Evolutionary conservation across 2,329 filamentous ascomycete species (phyloP).

Genomic region (Ophiostoma himal-ulmi): DNA sequence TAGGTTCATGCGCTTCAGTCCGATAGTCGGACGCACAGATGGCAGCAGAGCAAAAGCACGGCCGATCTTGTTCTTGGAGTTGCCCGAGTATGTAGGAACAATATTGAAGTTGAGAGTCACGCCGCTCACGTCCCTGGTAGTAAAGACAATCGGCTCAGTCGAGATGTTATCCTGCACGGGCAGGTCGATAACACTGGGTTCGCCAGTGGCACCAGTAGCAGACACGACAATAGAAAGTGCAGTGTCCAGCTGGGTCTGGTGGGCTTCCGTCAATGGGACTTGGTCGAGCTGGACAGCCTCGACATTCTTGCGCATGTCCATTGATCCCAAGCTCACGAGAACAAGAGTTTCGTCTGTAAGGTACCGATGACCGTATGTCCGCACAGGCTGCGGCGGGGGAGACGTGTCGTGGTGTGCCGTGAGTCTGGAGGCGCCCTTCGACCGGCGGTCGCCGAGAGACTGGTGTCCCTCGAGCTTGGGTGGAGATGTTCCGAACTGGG

Average conservation of each 20-base stretch:
- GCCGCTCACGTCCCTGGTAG: constrained; percentile 66
- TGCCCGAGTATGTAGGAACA: constrained; percentile 88
- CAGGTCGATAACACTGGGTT: constrained; percentile 83
- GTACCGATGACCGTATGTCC: constrained; percentile 94
- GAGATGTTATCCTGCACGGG: constrained; percentile 90
- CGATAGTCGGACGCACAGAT: constrained; percentile 74
- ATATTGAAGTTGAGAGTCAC: constrained; percentile 93
- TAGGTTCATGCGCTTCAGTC: constrained; percentile 79
- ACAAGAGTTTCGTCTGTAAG: constrained; percentile 84
- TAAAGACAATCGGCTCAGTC: constrained; percentile 90
- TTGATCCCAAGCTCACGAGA: constrained; percentile 85
- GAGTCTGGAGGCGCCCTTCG: constrained; percentile 37
- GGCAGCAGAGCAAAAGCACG: constrained; percentile 84
- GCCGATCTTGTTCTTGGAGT: constrained; percentile 80
- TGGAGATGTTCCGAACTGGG: constrained; percentile 31
- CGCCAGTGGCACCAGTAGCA: constrained; percentile 75
- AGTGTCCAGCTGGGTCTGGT: constrained; percentile 89
- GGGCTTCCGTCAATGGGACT: constrained; percentile 80
- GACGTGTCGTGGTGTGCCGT: constrained; percentile 31
- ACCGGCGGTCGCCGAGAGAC: constrained; percentile 57
- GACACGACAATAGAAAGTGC: constrained; percentile 87
- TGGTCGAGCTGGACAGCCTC: constrained; percentile 80
- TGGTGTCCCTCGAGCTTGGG: constrained; percentile 46
- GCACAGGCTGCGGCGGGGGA: constrained; percentile 62
- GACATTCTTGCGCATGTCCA: constrained; percentile 81